Evolutionary conservation across 805 yeast genomes (phyloP), one percentile per base, ranked within the genome.

Genomic region (Nakazawaea siamensis): DNA sequence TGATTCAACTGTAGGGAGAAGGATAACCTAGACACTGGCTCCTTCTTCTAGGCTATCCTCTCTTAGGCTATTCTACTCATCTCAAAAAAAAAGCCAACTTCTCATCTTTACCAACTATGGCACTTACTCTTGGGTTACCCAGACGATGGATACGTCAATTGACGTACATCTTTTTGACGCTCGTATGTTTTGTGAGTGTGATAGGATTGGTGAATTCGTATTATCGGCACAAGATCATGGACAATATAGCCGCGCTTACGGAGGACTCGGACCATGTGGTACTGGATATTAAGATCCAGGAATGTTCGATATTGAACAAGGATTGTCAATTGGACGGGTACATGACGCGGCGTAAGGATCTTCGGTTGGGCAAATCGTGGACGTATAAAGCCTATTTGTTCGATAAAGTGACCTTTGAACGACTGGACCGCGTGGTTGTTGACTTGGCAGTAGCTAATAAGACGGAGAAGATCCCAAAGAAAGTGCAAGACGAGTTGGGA

Each of bases 321-420:
- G 33, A 35, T 20, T 32, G 37, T 27, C 30, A 38, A 7, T 24
- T 42, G 27, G 64, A 58, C 4, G 56, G 59, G 6, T 57, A 56
- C 10, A 73, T 76, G 76, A 35, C 42, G 24, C 53, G 56, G 33
- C 61, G 62, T 16, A 72, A 72, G 43, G 79, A 74, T 46, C 54
- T 75, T 25, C 46, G 48, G 13, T 55, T 74, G 37, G 65, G 66
- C 4, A 43, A 50, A 16, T 56, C 66, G 4, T 71, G 75, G 75
- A 43, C 60, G 24, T 47, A 51, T 31, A 54, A 55, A 32, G 60
- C 63, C 26, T 73, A 46, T 46, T 43, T 75, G 14, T 58, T 47
- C 43, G 49, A 45, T n/a, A 45, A 50, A 33, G 27, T 49, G 15
- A 47, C 48, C 13, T 29, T 29, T 18, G 33, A 24, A 23, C 31